These are phyloP conservation scores for Trypanosoma congolense DNA, from an alignment of 208 protist genomes.

Conservation along the genomic window DNA sequence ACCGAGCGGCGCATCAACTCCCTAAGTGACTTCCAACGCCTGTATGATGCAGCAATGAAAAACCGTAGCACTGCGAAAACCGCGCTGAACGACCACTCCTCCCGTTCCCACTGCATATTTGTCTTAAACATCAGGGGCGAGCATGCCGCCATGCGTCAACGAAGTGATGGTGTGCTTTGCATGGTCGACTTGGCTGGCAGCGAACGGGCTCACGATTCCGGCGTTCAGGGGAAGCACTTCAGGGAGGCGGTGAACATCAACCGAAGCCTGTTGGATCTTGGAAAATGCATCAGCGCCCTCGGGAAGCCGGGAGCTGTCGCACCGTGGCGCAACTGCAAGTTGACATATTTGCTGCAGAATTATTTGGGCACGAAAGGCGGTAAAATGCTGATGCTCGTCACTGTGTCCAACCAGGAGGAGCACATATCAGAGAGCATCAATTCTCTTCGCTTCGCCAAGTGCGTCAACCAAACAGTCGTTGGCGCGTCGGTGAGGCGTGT, in stretches of 20 bases:
- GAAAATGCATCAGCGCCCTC: constrained; percentile 91
- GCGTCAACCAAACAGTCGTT: constrained; percentile 85
- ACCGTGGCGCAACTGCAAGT: constrained; percentile 89
- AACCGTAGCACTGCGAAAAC: constrained; percentile 79
- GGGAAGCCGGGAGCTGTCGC: constrained; percentile 54
- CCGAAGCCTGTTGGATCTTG: constrained; percentile 80
- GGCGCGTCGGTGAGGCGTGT: constrained; percentile 75
- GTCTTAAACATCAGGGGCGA: constrained; percentile 65
- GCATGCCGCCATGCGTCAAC: constrained; percentile 61
- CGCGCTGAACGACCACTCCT: constrained; percentile 85
- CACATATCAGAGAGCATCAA: constrained; percentile 82
- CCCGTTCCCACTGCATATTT: constrained; percentile 90
- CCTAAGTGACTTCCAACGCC: constrained; percentile 54
- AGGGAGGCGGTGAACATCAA: constrained; percentile 94
- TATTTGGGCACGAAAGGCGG: constrained; percentile 82
- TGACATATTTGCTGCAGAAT: constrained; percentile 90
- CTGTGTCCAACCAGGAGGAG: constrained; percentile 63
- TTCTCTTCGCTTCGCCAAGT: constrained; percentile 90
- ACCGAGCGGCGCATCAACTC: constrained; percentile 30
- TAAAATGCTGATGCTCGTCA: constrained; percentile 94
- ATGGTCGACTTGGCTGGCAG: constrained; percentile 94
- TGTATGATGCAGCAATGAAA: constrained; percentile 59
- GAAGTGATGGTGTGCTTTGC: constrained; percentile 73
- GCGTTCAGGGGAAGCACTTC: constrained; percentile 79
- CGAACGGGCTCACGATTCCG: constrained; percentile 89